These are phyloP conservation scores for Trichoderma hamatum DNA, from an alignment of 2,329 filamentous ascomycete genomes.

Conservation along the genomic window DNA sequence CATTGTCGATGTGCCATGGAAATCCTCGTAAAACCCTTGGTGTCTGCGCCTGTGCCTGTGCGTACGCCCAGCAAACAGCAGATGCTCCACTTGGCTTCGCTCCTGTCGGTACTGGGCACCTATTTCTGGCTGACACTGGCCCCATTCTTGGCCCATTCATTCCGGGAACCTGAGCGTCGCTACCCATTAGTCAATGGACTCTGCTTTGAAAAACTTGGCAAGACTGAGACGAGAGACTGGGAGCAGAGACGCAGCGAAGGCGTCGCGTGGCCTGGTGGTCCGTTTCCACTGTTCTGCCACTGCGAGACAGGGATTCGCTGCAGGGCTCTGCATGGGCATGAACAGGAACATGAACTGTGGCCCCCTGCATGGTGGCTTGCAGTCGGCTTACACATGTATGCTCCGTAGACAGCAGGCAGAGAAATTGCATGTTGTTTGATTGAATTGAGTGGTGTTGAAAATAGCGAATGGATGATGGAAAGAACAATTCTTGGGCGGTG, in stretches of 20 bases:
- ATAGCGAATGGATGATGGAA: not conserved
- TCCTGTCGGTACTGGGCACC: no score
- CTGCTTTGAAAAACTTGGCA: not conserved
- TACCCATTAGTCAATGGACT: not conserved
- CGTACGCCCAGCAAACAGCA: not conserved
- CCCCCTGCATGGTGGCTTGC: not conserved
- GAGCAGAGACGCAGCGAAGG: not conserved
- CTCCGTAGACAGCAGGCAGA: not conserved
- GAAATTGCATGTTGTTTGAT: no score
- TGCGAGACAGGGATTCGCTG: not conserved
- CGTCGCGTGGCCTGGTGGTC: slow-evolving; percentile 17
- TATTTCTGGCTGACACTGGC: slow-evolving; percentile 10
- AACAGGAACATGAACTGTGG: not conserved
- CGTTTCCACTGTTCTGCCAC: slow-evolving; percentile 14
- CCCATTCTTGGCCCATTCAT: not conserved
- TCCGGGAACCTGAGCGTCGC: not conserved
- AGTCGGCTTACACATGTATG: not conserved
- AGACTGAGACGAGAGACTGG: no score
- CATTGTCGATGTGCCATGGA: not conserved
- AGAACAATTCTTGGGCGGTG: not conserved
- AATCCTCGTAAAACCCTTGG: not conserved
- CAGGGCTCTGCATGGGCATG: not conserved
- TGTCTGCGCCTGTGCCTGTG: not conserved
- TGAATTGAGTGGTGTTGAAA: not conserved
- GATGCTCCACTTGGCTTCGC: slow-evolving; percentile 4